Conservation (phyloP, 345 rosid species). For the Murraya koenigii region DNA sequence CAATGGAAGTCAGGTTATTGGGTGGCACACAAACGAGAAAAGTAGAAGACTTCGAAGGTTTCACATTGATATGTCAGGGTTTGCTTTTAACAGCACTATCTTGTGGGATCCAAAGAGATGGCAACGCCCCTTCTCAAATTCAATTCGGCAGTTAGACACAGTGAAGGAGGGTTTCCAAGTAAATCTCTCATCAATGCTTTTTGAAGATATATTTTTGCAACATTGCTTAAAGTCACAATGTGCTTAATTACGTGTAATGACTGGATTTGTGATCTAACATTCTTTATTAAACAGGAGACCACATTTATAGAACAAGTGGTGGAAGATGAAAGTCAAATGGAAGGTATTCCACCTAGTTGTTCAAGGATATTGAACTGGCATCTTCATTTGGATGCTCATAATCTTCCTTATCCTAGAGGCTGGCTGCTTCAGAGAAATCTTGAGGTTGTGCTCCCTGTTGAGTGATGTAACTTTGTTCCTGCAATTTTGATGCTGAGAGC, state of each 20-base stretch:
- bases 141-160: conserved; percentile 69
- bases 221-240: background rate
- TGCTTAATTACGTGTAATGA: background rate
- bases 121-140: conserved; percentile 47
- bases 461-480: conserved; percentile 26
- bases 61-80: conserved; percentile 96
- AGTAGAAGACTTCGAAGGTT: conserved; percentile 80
- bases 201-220: background rate
- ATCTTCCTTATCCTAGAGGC: conserved; percentile 64
- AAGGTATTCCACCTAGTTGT: conserved; percentile 69
- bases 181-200: conserved; percentile 17
- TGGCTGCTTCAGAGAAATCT: conserved; percentile 73
- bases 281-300: conserved; percentile 58
- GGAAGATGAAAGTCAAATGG: conserved; percentile 93
- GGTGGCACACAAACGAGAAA: conserved; percentile 98
- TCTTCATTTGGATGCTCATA: conserved; percentile 64
- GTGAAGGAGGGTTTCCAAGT: conserved; percentile 97
- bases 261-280: background rate
- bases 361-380: conserved; percentile 87
- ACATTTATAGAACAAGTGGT: conserved; percentile 87
- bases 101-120: conserved; percentile 91
- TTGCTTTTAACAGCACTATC: conserved; percentile 91
- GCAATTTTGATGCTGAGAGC: conserved; percentile 23
- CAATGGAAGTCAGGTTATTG: conserved; percentile 71
- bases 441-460: conserved; percentile 45